These are phyloP conservation scores for Cytospora paraplurivora DNA, from an alignment of 2,329 filamentous ascomycete genomes.

Conservation along the genomic window DNA sequence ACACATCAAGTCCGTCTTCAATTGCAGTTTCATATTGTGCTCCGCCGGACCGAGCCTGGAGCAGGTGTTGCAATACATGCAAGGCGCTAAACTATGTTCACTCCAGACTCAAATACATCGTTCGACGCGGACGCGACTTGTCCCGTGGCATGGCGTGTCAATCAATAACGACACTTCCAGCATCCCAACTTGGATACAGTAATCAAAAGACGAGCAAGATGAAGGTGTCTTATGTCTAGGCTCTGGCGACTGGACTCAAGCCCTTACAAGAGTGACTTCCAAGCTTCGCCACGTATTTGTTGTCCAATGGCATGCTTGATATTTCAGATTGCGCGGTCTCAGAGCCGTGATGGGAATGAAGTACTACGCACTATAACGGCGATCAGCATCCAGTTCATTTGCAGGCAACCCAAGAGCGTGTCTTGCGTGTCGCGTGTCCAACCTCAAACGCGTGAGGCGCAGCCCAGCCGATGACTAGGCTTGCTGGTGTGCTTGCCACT, in stretches of 20 bases:
- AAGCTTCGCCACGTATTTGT: constrained; percentile 1
- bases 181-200: background rate
- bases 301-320: constrained; percentile 12
- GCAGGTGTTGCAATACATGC: background rate
- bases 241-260: background rate
- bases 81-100: background rate
- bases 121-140: constrained; percentile 1
- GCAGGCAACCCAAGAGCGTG: background rate
- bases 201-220: background rate
- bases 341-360: constrained; percentile 11
- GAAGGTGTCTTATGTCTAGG: background rate
- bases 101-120: background rate
- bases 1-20: background rate
- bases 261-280: constrained; percentile 13
- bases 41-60: background rate
- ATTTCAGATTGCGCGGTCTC: constrained; percentile 18
- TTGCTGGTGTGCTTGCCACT: constrained; percentile 18
- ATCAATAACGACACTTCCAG: background rate
- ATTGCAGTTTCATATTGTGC: background rate
- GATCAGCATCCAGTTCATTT: background rate
- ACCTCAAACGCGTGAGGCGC: constrained; percentile 5
- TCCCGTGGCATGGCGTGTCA: constrained; percentile 1
- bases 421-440: background rate
- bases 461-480: constrained; percentile 11
- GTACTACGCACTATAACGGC: constrained; percentile 5